A percentile compares a stretch with the other conserved stretches of the same genome.
These are phyloP conservation scores for Urtica urens DNA, from an alignment of 306 rosid species.

Conservation along the genomic window DNA sequence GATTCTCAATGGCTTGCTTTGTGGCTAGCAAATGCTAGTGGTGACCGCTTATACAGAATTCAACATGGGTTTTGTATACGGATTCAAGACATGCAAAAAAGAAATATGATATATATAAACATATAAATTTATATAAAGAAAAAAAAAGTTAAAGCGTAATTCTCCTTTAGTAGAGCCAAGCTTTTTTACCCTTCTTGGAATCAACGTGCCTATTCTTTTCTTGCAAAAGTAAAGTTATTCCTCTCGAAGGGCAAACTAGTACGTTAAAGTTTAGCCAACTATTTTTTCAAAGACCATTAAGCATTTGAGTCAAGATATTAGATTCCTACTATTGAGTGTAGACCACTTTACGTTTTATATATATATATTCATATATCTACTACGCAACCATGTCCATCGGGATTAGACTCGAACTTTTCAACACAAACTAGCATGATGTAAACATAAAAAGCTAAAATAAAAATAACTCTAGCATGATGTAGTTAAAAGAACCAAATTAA, in stretches of 20 bases:
- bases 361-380: too few relatives aligned
- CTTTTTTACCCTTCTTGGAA: slow-evolving; percentile 35
- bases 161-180: slow-evolving; percentile 42
- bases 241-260: slow-evolving; percentile 1
- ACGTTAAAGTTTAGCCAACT: slow-evolving; percentile 4
- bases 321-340: too few relatives aligned
- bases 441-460: too few relatives aligned
- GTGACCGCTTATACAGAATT: slow-evolving; percentile 21
- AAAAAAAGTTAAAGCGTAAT: slow-evolving; percentile 42
- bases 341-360: too few relatives aligned
- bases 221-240: background rate
- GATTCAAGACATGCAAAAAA: slow-evolving; percentile 60
- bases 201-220: slow-evolving; percentile 29
- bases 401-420: background rate
- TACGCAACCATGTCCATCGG: background rate
- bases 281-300: background rate
- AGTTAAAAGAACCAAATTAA: too few relatives aligned
- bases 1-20: slow-evolving; percentile 26
- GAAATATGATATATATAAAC: slow-evolving; percentile 11
- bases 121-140: slow-evolving; percentile 12
- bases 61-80: slow-evolving; percentile 20
- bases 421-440: background rate
- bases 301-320: background rate
- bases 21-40: slow-evolving; percentile 28
- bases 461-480: too few relatives aligned